A percentile compares a stretch with the other conserved stretches of the same genome.
phyloP scores from a whole-genome alignment of 2,329 filamentous ascomycete genomes.

The Microsporum canis region DNA sequence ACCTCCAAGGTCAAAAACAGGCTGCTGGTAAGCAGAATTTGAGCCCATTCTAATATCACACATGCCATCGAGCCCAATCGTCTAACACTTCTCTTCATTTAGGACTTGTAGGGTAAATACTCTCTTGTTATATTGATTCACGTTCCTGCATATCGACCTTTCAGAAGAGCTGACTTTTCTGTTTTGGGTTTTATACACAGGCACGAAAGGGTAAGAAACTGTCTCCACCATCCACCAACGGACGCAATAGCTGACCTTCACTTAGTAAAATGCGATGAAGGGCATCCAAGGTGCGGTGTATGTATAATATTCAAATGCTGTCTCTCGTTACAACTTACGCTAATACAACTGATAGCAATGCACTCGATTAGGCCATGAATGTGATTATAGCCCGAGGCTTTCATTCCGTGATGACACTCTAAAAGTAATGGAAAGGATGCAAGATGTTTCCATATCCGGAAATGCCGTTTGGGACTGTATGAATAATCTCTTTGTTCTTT shows the following conservation, averaged over 20 bases:
- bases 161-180: background rate
- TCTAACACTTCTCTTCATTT: conserved; percentile 12
- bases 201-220: conserved; percentile 27
- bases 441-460: conserved; percentile 40
- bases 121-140: background rate
- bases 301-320: conserved; percentile 15
- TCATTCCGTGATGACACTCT: conserved; percentile 45
- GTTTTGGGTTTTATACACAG: conserved; percentile 5
- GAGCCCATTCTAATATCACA: conserved; percentile 1
- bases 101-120: conserved; percentile 35
- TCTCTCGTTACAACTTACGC: background rate
- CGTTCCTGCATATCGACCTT: background rate
- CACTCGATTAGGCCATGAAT: conserved; percentile 43
- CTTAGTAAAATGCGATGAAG: conserved; percentile 47
- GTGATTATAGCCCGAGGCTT: conserved; percentile 48
- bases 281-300: conserved; percentile 44
- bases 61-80: background rate
- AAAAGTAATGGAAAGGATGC: conserved; percentile 41
- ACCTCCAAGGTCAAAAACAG: conserved; percentile 43
- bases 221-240: background rate
- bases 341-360: conserved; percentile 36
- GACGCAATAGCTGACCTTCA: conserved; percentile 8
- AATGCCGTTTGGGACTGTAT: conserved; percentile 48
- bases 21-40: conserved; percentile 38
- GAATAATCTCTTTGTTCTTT: conserved; percentile 17